Evolutionary conservation across 140 eudicot genomes (phyloP).

Genomic region (Stevia rebaudiana): DNA sequence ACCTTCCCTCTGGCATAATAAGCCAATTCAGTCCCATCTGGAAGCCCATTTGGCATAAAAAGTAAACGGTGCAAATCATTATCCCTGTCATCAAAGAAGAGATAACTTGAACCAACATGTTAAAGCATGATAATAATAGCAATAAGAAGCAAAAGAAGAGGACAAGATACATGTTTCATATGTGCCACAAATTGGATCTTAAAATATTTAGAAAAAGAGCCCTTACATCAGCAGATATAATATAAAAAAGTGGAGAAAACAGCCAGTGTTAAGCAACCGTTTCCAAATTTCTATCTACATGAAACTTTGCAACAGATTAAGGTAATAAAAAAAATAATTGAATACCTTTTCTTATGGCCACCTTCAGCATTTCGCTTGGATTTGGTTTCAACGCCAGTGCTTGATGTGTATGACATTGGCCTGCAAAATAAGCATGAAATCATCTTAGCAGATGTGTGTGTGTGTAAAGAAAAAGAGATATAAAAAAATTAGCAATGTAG

Average conservation of each 20-base stretch:
- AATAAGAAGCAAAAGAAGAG: too few species aligned
- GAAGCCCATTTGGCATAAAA: conserved; percentile 90
- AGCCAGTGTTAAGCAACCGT: conserved; percentile 7
- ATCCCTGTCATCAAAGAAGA: conserved; percentile 52
- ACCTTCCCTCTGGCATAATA: conserved; percentile 93
- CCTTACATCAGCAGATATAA: too few species aligned
- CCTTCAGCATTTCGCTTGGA: conserved; percentile 44
- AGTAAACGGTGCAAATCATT: conserved; percentile 83
- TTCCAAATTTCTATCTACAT: conserved; percentile 1
- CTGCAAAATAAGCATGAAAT: conserved; percentile 38
- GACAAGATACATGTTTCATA: too few species aligned
- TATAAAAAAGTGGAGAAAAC: not conserved
- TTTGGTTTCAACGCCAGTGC: conserved; percentile 29
- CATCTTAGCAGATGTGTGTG: conserved; percentile 1
- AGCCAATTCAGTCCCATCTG: conserved; percentile 88
- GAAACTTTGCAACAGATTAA: not conserved
- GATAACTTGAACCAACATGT: not conserved
- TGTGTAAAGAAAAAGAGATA: not conserved
- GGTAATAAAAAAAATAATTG: not conserved
- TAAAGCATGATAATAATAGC: not conserved
- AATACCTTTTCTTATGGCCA: conserved; percentile 70
- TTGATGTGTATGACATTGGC: conserved; percentile 46
- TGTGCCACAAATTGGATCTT: too few species aligned
- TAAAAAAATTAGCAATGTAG: not conserved
- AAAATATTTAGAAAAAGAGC: too few species aligned